These are phyloP conservation scores for Tephrocybe sp. DNA, from an alignment of 768 basidiomycete genomes.

Conservation along the genomic window DNA sequence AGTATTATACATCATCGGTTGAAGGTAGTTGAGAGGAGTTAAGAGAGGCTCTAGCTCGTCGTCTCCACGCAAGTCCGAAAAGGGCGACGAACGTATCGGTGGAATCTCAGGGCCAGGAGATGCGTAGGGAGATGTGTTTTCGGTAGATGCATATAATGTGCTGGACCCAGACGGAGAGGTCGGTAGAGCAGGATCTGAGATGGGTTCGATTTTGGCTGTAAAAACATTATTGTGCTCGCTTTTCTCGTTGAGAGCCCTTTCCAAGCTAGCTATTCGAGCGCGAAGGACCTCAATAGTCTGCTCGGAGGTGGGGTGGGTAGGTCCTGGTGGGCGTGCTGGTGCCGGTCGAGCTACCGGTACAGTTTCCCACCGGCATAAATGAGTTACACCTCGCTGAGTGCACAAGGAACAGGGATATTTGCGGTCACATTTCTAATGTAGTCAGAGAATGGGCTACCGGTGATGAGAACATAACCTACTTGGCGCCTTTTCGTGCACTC, in stretches of 20 bases:
- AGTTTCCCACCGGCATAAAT: slow-evolving; percentile 46
- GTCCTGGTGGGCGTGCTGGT: slow-evolving; percentile 34
- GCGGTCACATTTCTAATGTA: slow-evolving; percentile 56
- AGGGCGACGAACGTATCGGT: not conserved
- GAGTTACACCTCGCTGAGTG: slow-evolving; percentile 35
- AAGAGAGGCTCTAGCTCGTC: slow-evolving; percentile 11
- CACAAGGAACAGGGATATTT: slow-evolving; percentile 42
- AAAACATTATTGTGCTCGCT: slow-evolving; percentile 8
- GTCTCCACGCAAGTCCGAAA: not conserved
- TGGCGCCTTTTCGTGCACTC: slow-evolving; percentile 57
- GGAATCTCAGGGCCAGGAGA: slow-evolving; percentile 15
- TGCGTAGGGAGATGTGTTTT: slow-evolving; percentile 15
- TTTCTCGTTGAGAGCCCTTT: slow-evolving; percentile 22
- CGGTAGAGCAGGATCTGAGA: slow-evolving; percentile 6
- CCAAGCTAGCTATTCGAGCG: slow-evolving; percentile 26
- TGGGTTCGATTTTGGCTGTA: slow-evolving; percentile 8
- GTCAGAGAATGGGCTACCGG: too few species aligned
- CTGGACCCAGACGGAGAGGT: slow-evolving; percentile 20
- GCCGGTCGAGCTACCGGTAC: slow-evolving; percentile 41
- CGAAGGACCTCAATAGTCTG: slow-evolving; percentile 23
- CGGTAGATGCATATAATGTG: slow-evolving; percentile 17
- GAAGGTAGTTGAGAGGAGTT: slow-evolving; percentile 20
- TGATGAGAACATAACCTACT: slow-evolving; percentile 26
- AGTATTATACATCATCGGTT: slow-evolving; percentile 36
- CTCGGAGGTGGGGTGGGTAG: slow-evolving; percentile 10